These are phyloP conservation scores for Turnera subulata DNA, from an alignment of 345 rosid genomes.

Conservation along the genomic window DNA sequence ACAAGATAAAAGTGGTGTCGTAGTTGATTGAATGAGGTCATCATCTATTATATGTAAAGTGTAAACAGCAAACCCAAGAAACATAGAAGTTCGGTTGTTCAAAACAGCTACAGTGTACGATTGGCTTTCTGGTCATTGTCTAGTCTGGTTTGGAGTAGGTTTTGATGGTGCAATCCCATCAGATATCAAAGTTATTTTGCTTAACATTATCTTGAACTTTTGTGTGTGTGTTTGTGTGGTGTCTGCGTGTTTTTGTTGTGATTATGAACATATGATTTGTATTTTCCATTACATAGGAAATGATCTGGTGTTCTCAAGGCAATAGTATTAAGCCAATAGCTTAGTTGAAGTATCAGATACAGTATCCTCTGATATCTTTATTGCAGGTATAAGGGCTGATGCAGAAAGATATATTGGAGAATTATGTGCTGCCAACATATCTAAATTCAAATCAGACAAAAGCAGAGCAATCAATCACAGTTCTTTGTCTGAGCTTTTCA, in stretches of 20 bases:
- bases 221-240: too few species aligned
- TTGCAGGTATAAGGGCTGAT: constrained; percentile 55
- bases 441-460: constrained; percentile 43
- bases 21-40: too few species aligned
- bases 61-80: too few species aligned
- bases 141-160: background rate
- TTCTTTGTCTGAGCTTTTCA: constrained; percentile 66
- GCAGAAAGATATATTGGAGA: constrained; percentile 61
- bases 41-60: too few species aligned
- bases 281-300: background rate
- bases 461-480: constrained; percentile 42
- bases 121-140: too few species aligned
- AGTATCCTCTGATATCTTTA: constrained; percentile 13
- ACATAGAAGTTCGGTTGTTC: too few species aligned
- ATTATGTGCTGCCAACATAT: constrained; percentile 47
- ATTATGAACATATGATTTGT: too few species aligned
- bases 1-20: too few species aligned
- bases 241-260: too few species aligned
- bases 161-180: background rate
- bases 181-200: too few species aligned
- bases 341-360: background rate
- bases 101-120: too few species aligned
- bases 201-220: background rate
- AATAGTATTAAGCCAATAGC: background rate
- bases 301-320: background rate